Conservation (phyloP, 768 basidiomycete genomes). For the Pleurotus tuoliensis region DNA sequence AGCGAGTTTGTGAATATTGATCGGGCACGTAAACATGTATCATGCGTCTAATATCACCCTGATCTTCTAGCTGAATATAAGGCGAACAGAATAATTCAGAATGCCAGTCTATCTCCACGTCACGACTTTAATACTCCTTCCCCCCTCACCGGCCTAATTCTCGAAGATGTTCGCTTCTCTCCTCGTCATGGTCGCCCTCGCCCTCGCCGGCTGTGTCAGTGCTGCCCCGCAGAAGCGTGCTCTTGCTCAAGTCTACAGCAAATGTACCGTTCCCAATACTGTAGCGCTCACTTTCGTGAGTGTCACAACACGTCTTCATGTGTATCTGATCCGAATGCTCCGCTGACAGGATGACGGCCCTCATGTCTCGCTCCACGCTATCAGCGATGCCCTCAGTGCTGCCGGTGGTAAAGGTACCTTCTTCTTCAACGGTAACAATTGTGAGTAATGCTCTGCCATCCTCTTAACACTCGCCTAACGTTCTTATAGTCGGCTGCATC, state of each 20-base stretch:
- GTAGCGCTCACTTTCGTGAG: constrained; percentile 29
- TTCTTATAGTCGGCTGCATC: constrained; percentile 25
- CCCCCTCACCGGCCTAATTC: not conserved
- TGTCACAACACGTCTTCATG: not conserved
- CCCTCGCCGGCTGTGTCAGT: constrained; percentile 4
- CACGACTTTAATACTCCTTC: not conserved
- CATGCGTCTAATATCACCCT: not conserved
- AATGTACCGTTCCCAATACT: constrained; percentile 22
- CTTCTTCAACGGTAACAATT: constrained; percentile 21
- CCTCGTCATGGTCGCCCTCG: not conserved
- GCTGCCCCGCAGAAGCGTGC: constrained; percentile 13
- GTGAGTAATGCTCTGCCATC: not conserved
- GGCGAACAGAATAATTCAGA: not conserved
- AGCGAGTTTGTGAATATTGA: too few relatives aligned
- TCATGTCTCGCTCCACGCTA: constrained; percentile 15
- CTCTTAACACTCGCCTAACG: not conserved
- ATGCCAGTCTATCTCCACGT: not conserved
- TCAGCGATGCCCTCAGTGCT: constrained; percentile 15
- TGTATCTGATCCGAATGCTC: not conserved
- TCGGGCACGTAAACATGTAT: too few relatives aligned
- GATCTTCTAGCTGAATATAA: not conserved
- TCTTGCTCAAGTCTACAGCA: constrained; percentile 16
- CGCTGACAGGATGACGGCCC: constrained; percentile 23
- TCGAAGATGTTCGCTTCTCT: constrained; percentile 3
- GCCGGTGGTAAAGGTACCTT: constrained; percentile 28